A percentile compares a stretch with the other conserved stretches of the same genome.
phyloP scores from a whole-genome alignment of 768 basidiomycete genomes.

The Tricholomella constricta region DNA sequence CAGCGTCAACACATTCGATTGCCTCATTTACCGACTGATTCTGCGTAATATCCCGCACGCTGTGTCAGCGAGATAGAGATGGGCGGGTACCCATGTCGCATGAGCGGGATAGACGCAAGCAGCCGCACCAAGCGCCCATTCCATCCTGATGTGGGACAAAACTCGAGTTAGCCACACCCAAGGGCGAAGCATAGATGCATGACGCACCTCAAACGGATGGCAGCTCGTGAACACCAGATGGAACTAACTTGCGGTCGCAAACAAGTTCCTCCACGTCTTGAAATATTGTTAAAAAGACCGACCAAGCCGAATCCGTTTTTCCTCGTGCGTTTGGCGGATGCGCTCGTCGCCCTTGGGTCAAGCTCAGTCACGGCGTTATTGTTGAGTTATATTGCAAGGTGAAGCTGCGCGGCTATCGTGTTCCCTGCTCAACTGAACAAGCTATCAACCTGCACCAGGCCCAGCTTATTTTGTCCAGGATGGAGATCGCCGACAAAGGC shows the following conservation, averaged over 20 bases:
- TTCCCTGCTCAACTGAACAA: neutral
- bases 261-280: conserved; percentile 28
- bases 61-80: conserved; percentile 25
- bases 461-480: conserved; percentile 13
- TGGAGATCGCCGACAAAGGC: conserved; percentile 10
- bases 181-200: neutral
- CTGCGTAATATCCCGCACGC: conserved; percentile 27
- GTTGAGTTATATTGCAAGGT: neutral
- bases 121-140: conserved; percentile 30
- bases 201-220: conserved; percentile 32
- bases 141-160: conserved; percentile 25
- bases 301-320: conserved; percentile 2
- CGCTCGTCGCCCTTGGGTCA: neutral
- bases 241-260: conserved; percentile 32
- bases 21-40: neutral
- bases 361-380: neutral
- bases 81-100: conserved; percentile 30
- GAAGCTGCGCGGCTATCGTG: neutral
- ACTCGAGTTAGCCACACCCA: neutral
- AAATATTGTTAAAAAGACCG: conserved; percentile 22
- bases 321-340: conserved; percentile 2
- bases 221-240: conserved; percentile 29
- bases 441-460: conserved; percentile 13
- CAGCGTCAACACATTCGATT: neutral
- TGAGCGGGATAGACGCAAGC: conserved; percentile 32